Evolutionary conservation across 2,329 filamentous ascomycete genomes (phyloP).

Genomic region (Aspergillus alliaceus): DNA sequence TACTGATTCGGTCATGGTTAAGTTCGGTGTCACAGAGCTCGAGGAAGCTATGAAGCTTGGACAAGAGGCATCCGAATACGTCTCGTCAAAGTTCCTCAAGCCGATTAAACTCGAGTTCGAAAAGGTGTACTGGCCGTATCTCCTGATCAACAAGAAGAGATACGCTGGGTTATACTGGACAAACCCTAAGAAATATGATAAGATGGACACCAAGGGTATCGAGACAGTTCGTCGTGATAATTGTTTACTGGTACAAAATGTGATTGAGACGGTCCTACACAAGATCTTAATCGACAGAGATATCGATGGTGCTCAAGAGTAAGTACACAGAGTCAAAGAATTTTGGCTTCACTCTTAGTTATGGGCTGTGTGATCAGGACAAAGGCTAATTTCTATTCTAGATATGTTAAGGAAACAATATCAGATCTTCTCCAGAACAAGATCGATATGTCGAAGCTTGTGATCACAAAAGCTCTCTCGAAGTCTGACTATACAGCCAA

Average conservation of each 20-base stretch:
- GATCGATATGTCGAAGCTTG: slow-evolving; percentile 97
- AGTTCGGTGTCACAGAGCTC: slow-evolving; percentile 88
- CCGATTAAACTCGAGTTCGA: slow-evolving; percentile 99
- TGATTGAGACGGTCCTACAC: slow-evolving; percentile 92
- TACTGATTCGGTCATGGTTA: slow-evolving; percentile 99
- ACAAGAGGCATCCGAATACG: slow-evolving; percentile 84
- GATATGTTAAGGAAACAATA: slow-evolving; percentile 95
- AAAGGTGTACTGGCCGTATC: slow-evolving; percentile 97
- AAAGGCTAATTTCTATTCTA: slow-evolving; percentile 47
- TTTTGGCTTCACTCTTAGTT: no score
- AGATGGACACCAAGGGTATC: slow-evolving; percentile 99
- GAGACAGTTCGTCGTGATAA: slow-evolving; percentile 98
- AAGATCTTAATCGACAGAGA: slow-evolving; percentile 96
- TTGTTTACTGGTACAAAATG: slow-evolving; percentile 89
- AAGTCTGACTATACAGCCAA: slow-evolving; percentile 89
- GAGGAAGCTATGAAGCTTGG: slow-evolving; percentile 90
- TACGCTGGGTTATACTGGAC: slow-evolving; percentile 99
- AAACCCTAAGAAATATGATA: slow-evolving; percentile 89
- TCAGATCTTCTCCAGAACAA: slow-evolving; percentile 95
- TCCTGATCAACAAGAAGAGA: slow-evolving; percentile 99
- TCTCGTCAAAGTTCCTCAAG: slow-evolving; percentile 89
- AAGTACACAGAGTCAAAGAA: slow-evolving; percentile 45
- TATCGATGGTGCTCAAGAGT: slow-evolving; percentile 88
- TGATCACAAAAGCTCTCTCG: slow-evolving; percentile 95
- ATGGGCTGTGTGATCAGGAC: not conserved